Conservation (phyloP, 129 eudicot genomes). For the Helianthus tuberosus region DNA sequence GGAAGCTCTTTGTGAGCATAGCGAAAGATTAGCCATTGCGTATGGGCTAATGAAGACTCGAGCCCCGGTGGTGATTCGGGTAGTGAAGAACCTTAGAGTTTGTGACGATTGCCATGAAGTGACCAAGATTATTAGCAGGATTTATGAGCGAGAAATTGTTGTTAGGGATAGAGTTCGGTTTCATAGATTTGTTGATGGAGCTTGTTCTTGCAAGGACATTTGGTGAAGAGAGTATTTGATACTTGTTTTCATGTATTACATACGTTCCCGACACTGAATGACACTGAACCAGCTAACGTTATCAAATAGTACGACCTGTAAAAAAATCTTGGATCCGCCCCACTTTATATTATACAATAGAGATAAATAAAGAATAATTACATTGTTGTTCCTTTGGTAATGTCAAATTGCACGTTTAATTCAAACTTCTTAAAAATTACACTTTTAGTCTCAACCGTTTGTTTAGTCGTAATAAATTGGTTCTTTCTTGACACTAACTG, state of each 20-base stretch:
- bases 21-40: constrained; percentile 73
- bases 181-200: constrained; percentile 59
- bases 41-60: constrained; percentile 63
- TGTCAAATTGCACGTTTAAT: too few relatives aligned
- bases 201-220: constrained; percentile 63
- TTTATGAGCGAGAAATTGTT: constrained; percentile 57
- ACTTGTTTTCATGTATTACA: neutral
- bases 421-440: too few relatives aligned
- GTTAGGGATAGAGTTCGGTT: constrained; percentile 71
- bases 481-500: too few relatives aligned
- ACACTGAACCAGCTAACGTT: neutral
- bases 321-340: neutral
- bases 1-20: constrained; percentile 67
- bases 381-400: too few relatives aligned
- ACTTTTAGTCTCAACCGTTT: too few relatives aligned
- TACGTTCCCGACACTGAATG: neutral
- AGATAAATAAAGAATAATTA: neutral
- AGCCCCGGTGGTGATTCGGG: constrained; percentile 51
- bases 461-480: too few relatives aligned
- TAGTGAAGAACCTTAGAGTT: constrained; percentile 65
- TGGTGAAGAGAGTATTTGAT: constrained; percentile 31
- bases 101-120: constrained; percentile 79
- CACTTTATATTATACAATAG: neutral
- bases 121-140: constrained; percentile 58
- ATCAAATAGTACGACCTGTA: neutral